Evolutionary conservation across 2,329 filamentous ascomycete species (phyloP), one percentile per base, ranked within the genome.

Genomic region (Botrytis aclada): DNA sequence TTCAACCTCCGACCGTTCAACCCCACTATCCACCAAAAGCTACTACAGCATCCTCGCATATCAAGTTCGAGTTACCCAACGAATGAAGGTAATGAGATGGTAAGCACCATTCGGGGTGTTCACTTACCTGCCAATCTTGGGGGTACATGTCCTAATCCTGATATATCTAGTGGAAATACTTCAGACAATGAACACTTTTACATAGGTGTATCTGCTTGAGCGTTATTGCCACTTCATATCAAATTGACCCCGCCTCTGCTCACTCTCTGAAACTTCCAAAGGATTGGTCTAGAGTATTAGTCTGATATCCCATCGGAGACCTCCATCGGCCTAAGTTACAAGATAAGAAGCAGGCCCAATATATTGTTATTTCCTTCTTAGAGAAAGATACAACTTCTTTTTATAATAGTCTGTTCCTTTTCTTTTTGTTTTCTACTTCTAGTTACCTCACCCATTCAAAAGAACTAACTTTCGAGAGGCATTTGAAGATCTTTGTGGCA

Each of bases 31-130:
- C 69, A 64, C 58, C 25, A 51, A 70, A 39, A 39, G 32, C 25
- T 41, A 51, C 69, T 41, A 60, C 39, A 63, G 16, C 56, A 63
- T 63, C 41, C 32, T 51, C 56, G 56, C 58, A 70, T 47, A 70
- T 78, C 77, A 25, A 76, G 70, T 51, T 75, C 60, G 34, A 77
- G 34, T 63, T 70, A 51, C 25, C 22, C 54, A 32, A 76, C 60
- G 60, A 71, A 70, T 29, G 74, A 67, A 43, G 76, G 75, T n/a
- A 77, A 73, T 32, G 75, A 72, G 39, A 73, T 70, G 56, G 56
- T 63, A 45, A 70, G 69, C 69, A 51, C 4, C 32, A 29, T 56
- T 56, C n/a, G 20, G 14, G n/a, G 41, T 56, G 37, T 39, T 25
- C 14, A 34, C 22, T n/a, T 18, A 63, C n/a, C 69, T 47, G 34